Conservation (phyloP, 768 basidiomycete species). For the Lactifluus volemus region DNA sequence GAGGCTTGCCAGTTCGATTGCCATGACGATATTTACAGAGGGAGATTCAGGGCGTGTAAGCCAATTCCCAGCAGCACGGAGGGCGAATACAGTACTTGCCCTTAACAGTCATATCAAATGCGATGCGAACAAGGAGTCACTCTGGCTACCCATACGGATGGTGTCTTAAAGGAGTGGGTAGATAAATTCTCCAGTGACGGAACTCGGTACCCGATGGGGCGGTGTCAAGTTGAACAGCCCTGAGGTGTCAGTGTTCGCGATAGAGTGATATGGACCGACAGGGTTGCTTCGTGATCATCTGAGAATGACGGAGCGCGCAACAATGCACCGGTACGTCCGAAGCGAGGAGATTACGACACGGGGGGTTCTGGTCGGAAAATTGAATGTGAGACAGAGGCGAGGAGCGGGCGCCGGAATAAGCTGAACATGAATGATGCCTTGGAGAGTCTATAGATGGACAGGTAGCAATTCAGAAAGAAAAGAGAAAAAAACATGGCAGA, state of each 20-base stretch:
- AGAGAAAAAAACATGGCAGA: background rate
- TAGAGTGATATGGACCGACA: conserved; percentile 1
- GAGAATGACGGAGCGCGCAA: conserved; percentile 12
- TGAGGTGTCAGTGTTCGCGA: background rate
- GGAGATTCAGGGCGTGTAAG: background rate
- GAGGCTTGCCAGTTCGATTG: background rate
- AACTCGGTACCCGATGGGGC: background rate
- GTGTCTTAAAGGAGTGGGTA: conserved; percentile 2
- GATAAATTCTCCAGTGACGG: background rate
- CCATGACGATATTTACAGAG: conserved; percentile 1
- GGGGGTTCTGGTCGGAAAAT: background rate
- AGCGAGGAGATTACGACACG: conserved; percentile 8
- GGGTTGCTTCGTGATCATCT: conserved; percentile 5
- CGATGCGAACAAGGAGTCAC: background rate
- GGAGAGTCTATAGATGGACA: background rate
- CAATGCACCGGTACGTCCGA: background rate
- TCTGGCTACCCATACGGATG: conserved; percentile 4
- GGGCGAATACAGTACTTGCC: background rate
- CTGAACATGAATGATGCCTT: background rate
- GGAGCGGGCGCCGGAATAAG: background rate
- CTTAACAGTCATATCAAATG: conserved; percentile 4
- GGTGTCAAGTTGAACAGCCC: background rate
- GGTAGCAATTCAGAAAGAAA: background rate
- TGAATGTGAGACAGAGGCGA: background rate
- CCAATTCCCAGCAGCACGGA: background rate